Conservation (phyloP, 2,329 filamentous ascomycete species). For the Fusarium luffae region DNA sequence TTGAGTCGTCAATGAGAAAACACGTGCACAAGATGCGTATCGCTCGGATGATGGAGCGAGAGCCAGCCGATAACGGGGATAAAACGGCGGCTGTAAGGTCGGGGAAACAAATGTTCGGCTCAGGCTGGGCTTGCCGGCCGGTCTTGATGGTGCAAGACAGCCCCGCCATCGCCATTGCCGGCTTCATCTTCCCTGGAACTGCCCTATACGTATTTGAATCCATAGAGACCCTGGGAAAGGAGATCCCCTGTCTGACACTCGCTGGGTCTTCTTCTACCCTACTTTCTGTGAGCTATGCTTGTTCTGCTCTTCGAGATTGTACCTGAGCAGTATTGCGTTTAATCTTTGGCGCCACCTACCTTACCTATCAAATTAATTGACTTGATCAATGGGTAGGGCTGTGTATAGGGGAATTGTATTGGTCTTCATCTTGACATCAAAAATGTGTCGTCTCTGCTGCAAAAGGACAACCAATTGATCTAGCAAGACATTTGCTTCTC, state of each 20-base stretch:
- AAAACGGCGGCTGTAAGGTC: slow-evolving; percentile 23
- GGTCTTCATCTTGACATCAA: background rate
- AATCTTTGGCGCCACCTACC: background rate
- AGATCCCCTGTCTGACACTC: slow-evolving; percentile 42
- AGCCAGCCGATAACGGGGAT: slow-evolving; percentile 28
- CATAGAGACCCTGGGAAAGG: slow-evolving; percentile 39
- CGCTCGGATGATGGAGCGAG: slow-evolving; percentile 31
- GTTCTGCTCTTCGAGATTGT: background rate
- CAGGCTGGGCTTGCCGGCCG: slow-evolving; percentile 29
- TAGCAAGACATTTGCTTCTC: slow-evolving; percentile 16
- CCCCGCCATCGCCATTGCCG: slow-evolving; percentile 23
- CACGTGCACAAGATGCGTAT: slow-evolving; percentile 17
- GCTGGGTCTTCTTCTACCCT: background rate
- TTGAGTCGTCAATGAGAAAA: slow-evolving; percentile 3
- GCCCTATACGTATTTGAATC: slow-evolving; percentile 24
- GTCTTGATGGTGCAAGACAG: slow-evolving; percentile 11
- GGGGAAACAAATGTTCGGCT: slow-evolving; percentile 27
- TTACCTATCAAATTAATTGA: background rate
- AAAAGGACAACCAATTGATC: background rate
- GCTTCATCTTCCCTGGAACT: slow-evolving; percentile 33
- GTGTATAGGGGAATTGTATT: background rate
- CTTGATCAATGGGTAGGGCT: background rate
- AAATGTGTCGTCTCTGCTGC: background rate
- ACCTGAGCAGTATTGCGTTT: background rate
- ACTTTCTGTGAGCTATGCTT: background rate